Conservation (phyloP, 306 rosid genomes). For the Sindora glabra region DNA sequence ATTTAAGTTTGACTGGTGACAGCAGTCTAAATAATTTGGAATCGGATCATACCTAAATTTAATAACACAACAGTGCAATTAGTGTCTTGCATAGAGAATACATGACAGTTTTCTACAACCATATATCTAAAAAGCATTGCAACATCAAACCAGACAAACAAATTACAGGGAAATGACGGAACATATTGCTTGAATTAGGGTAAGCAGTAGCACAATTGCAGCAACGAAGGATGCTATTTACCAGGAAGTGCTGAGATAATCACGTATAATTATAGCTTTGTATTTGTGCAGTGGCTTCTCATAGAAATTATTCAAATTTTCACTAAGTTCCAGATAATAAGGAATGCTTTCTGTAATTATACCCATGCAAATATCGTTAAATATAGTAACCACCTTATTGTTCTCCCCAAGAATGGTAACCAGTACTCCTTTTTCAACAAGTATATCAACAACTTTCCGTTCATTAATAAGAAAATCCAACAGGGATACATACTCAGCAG, state of each 20-base stretch:
- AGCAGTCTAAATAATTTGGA: too few relatives aligned
- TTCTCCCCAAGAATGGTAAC: background rate
- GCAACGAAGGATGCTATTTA: background rate
- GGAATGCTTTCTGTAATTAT: background rate
- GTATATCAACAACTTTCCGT: constrained; percentile 7
- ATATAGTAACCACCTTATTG: background rate
- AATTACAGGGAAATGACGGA: background rate
- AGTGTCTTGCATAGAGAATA: too few relatives aligned
- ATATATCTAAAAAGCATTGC: too few relatives aligned
- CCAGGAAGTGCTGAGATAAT: constrained; percentile 5
- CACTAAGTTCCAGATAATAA: background rate
- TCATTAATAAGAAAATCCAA: constrained; percentile 7
- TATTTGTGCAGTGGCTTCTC: background rate
- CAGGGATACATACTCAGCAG: constrained; percentile 5
- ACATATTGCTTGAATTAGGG: background rate
- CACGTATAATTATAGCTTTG: constrained; percentile 12
- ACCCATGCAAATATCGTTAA: background rate
- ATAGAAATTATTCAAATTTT: background rate
- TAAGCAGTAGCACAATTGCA: background rate
- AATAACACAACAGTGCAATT: too few relatives aligned
- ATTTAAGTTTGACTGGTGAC: too few relatives aligned
- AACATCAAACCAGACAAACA: too few relatives aligned
- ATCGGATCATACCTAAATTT: too few relatives aligned
- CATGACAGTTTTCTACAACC: too few relatives aligned
- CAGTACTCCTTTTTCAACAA: background rate